phyloP scores from a whole-genome alignment of 306 rosid species.

The Myrica gale region DNA sequence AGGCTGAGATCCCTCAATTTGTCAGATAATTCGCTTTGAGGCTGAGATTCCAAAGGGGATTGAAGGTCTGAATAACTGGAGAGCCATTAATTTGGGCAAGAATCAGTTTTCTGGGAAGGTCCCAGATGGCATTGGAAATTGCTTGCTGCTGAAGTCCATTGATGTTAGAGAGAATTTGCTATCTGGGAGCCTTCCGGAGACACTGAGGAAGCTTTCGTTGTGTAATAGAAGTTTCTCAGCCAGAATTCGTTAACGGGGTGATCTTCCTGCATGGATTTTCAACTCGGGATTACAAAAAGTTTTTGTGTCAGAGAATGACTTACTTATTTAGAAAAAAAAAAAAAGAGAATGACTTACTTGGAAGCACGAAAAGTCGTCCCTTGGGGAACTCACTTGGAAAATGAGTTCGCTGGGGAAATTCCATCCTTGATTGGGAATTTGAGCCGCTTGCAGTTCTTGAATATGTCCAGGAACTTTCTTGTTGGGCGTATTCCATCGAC shows the following conservation, averaged over 20 bases:
- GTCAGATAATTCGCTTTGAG: conserved; percentile 66
- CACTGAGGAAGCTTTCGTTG: conserved; percentile 58
- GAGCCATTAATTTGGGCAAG: conserved; percentile 58
- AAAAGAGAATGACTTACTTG: too few species aligned
- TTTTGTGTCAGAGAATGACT: conserved; percentile 47
- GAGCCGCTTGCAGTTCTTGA: conserved; percentile 62
- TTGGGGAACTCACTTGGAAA: too few species aligned
- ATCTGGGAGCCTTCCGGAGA: conserved; percentile 62
- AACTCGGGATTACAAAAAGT: conserved; percentile 50
- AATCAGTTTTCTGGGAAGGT: conserved; percentile 68
- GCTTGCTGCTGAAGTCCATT: conserved; percentile 78
- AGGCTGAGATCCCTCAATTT: conserved; percentile 78
- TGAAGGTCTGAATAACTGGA: conserved; percentile 57
- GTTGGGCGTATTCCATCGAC: conserved; percentile 63
- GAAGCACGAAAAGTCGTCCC: too few species aligned
- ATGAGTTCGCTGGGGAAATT: conserved; percentile 77
- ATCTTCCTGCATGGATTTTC: conserved; percentile 76
- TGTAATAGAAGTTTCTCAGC: conserved; percentile 69
- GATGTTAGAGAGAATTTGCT: conserved; percentile 78
- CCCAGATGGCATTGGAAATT: conserved; percentile 80
- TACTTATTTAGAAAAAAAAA: too few species aligned
- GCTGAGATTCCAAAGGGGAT: conserved; percentile 64
- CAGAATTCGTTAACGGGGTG: conserved; percentile 68
- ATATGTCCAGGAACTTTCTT: conserved; percentile 68
- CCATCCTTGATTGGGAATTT: conserved; percentile 53